Conservation (phyloP, 805 yeast species). For the Ogataea nitratoaversa region DNA sequence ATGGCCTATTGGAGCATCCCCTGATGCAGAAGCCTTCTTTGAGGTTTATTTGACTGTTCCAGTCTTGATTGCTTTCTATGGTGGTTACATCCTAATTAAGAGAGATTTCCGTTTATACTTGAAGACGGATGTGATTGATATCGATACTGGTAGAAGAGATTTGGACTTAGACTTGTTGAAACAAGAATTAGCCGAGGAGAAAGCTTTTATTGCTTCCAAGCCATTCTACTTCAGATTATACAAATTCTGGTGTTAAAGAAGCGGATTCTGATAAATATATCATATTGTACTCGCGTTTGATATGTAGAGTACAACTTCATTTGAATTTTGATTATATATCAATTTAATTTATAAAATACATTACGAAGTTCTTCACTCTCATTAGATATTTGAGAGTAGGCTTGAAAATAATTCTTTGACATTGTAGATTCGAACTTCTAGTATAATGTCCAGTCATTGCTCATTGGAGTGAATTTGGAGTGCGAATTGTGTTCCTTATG, state of each 20-base stretch:
- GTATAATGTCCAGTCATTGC: too few relatives aligned
- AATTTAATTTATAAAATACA: too few relatives aligned
- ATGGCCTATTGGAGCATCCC: conserved; percentile 55
- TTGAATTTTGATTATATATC: too few relatives aligned
- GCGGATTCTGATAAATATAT: too few relatives aligned
- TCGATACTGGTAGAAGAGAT: conserved; percentile 62
- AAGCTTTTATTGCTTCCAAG: conserved; percentile 41
- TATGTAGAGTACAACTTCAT: too few relatives aligned
- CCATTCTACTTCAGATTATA: conserved; percentile 48
- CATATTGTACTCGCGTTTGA: too few relatives aligned
- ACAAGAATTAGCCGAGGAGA: conserved; percentile 58
- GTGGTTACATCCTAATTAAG: conserved; percentile 32
- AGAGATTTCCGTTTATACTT: conserved; percentile 42
- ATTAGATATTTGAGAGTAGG: too few relatives aligned
- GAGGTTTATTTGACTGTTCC: conserved; percentile 62
- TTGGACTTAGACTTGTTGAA: conserved; percentile 51
- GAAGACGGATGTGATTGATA: conserved; percentile 47
- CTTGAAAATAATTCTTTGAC: too few relatives aligned
- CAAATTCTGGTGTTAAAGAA: conserved; percentile 50
- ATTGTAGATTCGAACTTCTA: too few relatives aligned
- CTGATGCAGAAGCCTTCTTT: conserved; percentile 60
- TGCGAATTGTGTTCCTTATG: too few relatives aligned
- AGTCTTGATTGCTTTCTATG: conserved; percentile 49
- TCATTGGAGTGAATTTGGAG: too few relatives aligned
- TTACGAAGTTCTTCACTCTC: too few relatives aligned